phyloP scores from a whole-genome alignment of 164 flowering plant genomes.

The Magnolia sinica region DNA sequence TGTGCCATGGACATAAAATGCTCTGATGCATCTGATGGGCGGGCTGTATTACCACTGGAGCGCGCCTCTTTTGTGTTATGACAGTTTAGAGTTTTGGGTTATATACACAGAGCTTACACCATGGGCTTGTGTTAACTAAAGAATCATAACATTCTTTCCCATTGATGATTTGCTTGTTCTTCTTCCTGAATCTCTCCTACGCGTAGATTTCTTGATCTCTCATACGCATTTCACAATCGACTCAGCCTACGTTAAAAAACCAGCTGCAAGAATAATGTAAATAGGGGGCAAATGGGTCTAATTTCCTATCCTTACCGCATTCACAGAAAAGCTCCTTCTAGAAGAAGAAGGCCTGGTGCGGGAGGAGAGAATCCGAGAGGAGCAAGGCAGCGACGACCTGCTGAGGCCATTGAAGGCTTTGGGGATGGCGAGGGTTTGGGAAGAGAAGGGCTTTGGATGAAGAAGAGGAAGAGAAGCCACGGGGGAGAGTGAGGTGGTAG shows the following conservation, averaged over 20 bases:
- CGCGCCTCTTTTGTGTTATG: no score
- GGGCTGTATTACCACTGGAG: no score
- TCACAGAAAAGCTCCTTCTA: conserved; percentile 3
- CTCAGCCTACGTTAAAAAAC: neutral
- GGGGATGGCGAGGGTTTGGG: conserved; percentile 10
- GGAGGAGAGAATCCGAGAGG: neutral
- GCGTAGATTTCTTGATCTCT: no score
- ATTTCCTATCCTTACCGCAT: conserved; percentile 5
- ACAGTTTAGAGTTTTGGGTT: no score
- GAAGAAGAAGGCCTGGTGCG: neutral
- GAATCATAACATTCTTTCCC: no score
- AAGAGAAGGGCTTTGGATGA: conserved; percentile 2
- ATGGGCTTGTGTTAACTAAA: no score
- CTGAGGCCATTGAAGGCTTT: conserved; percentile 6
- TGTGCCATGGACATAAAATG: no score
- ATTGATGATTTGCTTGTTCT: no score
- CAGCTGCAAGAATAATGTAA: neutral
- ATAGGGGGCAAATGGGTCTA: neutral
- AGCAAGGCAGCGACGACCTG: neutral
- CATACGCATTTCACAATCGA: neutral
- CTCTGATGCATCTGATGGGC: no score
- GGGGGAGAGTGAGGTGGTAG: conserved; percentile 1
- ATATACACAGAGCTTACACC: no score
- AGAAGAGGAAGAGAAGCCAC: neutral
- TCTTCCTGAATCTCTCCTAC: no score